Conservation (phyloP, 2,329 filamentous ascomycete species). For the Arthrobotrys sphaeroides region DNA sequence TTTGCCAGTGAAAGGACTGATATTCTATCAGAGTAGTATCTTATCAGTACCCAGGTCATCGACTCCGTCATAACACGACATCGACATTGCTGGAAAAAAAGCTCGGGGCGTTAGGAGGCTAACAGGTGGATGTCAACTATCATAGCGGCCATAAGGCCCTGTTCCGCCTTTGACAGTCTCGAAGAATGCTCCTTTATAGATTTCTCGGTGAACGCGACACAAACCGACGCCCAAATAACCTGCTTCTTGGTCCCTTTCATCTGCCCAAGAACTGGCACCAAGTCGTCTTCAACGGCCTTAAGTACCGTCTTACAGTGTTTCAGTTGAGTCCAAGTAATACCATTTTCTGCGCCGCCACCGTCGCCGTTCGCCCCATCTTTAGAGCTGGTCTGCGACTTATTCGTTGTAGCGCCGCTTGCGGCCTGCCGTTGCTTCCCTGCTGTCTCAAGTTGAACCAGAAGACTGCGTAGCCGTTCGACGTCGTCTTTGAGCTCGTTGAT, state of each 20-base stretch:
- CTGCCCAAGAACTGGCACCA: neutral
- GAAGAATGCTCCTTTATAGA: conserved; percentile 14
- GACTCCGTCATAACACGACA: too few species aligned
- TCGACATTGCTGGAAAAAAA: neutral
- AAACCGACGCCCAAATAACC: conserved; percentile 12
- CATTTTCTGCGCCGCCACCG: neutral
- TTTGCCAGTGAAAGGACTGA: too few species aligned
- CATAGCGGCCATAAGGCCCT: neutral
- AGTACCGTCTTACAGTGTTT: conserved; percentile 13
- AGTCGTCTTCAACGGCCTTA: conserved; percentile 1
- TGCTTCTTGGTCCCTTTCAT: neutral
- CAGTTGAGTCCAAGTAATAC: neutral
- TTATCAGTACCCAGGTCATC: too few species aligned
- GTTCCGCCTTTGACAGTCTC: neutral
- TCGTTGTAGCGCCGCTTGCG: neutral
- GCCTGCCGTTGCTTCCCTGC: neutral
- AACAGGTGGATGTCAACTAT: conserved; percentile 20
- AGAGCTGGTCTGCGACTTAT: neutral
- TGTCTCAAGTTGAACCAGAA: neutral
- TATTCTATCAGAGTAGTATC: too few species aligned
- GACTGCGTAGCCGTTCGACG: neutral
- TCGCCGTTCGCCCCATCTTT: neutral
- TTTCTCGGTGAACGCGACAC: neutral
- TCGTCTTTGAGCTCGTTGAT: conserved; percentile 14
- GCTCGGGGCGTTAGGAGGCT: neutral